Base-by-base conservation (phyloP, 2,329 filamentous ascomycete species). In the Aspergillus spinulosporus region DNA sequence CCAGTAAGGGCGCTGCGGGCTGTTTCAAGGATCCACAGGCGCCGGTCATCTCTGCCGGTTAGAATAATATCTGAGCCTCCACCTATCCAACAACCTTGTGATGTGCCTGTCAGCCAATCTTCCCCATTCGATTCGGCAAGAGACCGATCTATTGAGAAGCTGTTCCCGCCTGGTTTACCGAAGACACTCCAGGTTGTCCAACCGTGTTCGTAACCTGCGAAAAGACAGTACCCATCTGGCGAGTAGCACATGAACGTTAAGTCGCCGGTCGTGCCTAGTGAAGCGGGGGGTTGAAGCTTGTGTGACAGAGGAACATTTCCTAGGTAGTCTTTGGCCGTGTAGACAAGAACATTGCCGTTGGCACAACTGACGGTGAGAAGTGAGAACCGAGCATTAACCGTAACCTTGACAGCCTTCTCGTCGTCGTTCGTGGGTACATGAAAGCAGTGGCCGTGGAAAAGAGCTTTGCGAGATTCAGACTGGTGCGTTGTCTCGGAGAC, bases 111-210 rank as follows among this genome's bases (percentile, higher is more conserved):
- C n/a, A 97, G 80, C 91, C 93, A 97, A 44, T 84, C 82, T 68
- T 99, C 93, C 29, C 82, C 83, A 66, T 94, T 93, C 5, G 77
- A 76, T 48, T 82, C 76, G 2, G 87, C 85, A 37, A 91, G 78
- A 2, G 77, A 74, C 28, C 80, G 78, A 65, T 96, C 89, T 9
- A 84, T 81, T 5, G 82, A 81, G 70, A 97, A 97, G 68, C 90
- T 96, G 64, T 86, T 90, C 54, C 88, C 92, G 11, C 92, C 88
- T 2, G 88, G 83, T 72, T 96, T 97, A 34, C 94, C 94, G 73
- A 96, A 99, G 37, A 97, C 94, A 71, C 93, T 97, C 93, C 93
- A 99, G 46, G 87, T 93, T 3, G 90, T 88, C 94, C 94, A 99
- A 0, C 94, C 95, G 57, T 88, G 86, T 66, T 94, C 88, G 68